Conservation (phyloP, 164 flowering plant species). For the Sextonia rubra region DNA sequence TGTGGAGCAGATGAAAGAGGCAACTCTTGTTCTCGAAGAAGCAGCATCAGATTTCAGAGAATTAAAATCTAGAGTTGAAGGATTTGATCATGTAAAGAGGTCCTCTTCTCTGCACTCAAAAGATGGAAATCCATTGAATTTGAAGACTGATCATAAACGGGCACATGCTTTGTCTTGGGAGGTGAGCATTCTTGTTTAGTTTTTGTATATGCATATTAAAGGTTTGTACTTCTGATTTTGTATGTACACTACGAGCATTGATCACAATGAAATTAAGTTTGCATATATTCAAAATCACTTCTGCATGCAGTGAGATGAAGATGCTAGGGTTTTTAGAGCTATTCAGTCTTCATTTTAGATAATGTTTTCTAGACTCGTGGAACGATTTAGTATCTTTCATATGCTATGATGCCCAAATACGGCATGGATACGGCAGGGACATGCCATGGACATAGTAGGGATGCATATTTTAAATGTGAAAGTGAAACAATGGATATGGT, state of each 20-base stretch:
- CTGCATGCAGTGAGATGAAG: background rate
- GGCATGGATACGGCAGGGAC: no score
- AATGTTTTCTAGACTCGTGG: background rate
- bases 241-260: no score
- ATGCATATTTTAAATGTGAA: no score
- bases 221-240: background rate
- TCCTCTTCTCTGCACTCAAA: constrained; percentile 34
- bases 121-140: constrained; percentile 41
- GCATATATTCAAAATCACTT: no score
- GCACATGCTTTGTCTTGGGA: constrained; percentile 99
- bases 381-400: no score
- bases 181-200: constrained; percentile 38
- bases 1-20: constrained; percentile 84
- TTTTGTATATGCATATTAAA: background rate
- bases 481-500: no score
- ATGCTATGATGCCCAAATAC: no score
- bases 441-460: no score
- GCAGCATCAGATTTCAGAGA: constrained; percentile 85
- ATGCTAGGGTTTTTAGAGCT: background rate
- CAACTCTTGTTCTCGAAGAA: constrained; percentile 91
- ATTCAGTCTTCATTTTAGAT: background rate
- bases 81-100: constrained; percentile 62
- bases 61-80: constrained; percentile 62
- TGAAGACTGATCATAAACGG: constrained; percentile 74
- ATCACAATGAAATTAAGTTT: no score